Evolutionary conservation across 768 basidiomycete species (phyloP), one percentile per base, ranked within the genome.

Genomic region (Psilocybe sp.): DNA sequence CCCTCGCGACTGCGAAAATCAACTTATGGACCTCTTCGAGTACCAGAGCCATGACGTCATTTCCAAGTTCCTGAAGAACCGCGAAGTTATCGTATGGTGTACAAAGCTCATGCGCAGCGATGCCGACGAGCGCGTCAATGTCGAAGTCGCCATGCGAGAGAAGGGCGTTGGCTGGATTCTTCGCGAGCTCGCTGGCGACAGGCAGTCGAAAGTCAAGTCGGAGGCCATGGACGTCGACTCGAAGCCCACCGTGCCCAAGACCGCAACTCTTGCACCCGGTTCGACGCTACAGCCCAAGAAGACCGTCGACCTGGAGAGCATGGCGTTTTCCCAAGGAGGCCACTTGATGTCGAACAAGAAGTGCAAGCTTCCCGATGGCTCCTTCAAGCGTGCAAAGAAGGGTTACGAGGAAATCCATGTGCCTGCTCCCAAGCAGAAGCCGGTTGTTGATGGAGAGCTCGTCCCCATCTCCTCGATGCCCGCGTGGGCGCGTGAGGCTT

Each of bases 281-380:
- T 90, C 92, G 1, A 85, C 82, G 0, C 80, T 93, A 2, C 89
- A 92, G 57, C 95, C 94, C 4, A 91, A 92, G 57, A 77, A 76
- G 35, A 85, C 81, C 0, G 79, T 99, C 35, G 97, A 98, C 65
- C 76, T 99, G 46, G 94, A 97, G 60, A 81, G 82, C 51, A 89
- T 98, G 87, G 87, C 91, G n/a, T 99, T 99, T 70, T 84, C 84
- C 39, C 94, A 98, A 60, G 97, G 95, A 18, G 94, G 92, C 0
- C 95, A 98, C 53, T 72, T 98, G 53, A 99, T 98, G 96, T 92
- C 92, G 14, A 98, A 98, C 74, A 98, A 98, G 71, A 98, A 98
- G 72, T 91, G 89, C 72, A 97, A 95, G 65, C 84, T 98, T 3
- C 97, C 97, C 0, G 93, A 97, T 36, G 97, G 97, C 4, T 97